phyloP scores from a whole-genome alignment of 805 yeast species.

The Tetrapisispora taiwanensis region DNA sequence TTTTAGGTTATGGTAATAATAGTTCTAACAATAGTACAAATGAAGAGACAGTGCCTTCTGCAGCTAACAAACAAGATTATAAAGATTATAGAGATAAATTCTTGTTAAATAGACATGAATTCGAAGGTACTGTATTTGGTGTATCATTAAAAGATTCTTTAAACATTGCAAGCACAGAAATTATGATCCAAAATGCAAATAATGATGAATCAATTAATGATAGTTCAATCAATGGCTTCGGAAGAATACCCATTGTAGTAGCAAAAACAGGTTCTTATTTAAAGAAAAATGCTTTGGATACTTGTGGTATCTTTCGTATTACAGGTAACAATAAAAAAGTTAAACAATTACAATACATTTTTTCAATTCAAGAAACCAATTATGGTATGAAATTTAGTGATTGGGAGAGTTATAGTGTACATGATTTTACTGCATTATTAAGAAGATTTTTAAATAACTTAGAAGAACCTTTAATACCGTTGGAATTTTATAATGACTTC shows the following conservation, averaged over 20 bases:
- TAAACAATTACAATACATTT: slow-evolving; percentile 66
- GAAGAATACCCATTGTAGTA: slow-evolving; percentile 85
- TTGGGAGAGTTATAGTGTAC: slow-evolving; percentile 90
- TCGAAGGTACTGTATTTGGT: slow-evolving; percentile 53
- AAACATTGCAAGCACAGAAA: slow-evolving; percentile 49
- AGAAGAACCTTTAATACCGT: slow-evolving; percentile 85
- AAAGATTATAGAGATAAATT: slow-evolving; percentile 30
- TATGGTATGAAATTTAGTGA: slow-evolving; percentile 67
- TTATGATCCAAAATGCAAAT: slow-evolving; percentile 46
- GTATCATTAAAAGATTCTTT: slow-evolving; percentile 65
- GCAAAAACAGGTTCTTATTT: slow-evolving; percentile 85
- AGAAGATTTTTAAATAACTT: slow-evolving; percentile 75
- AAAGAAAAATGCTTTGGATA: slow-evolving; percentile 62
- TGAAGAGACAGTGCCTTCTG: slow-evolving; percentile 39
- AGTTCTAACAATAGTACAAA: slow-evolving; percentile 94
- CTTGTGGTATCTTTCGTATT: slow-evolving; percentile 85
- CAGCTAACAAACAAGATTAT: slow-evolving; percentile 7
- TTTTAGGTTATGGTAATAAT: slow-evolving; percentile 45
- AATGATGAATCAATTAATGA: slow-evolving; percentile 52
- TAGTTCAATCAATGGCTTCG: slow-evolving; percentile 63
- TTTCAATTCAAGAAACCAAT: slow-evolving; percentile 43
- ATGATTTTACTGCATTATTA: slow-evolving; percentile 85
- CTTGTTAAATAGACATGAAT: slow-evolving; percentile 24
- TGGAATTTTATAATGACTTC: slow-evolving; percentile 60
- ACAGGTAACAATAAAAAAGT: slow-evolving; percentile 85